These are phyloP conservation scores for Polygonum maritimum DNA, from an alignment of 148 eudicot genomes.

Conservation along the genomic window DNA sequence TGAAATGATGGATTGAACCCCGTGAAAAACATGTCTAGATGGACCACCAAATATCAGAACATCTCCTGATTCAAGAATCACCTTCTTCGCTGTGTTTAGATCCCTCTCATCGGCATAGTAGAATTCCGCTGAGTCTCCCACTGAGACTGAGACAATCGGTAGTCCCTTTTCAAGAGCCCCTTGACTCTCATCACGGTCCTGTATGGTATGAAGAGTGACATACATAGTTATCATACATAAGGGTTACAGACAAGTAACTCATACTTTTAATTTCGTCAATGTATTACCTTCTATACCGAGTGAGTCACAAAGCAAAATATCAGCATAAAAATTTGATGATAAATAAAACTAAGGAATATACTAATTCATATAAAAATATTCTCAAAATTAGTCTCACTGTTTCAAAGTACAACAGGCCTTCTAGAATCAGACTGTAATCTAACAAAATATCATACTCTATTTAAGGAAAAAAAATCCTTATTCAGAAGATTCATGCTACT, in stretches of 20 bases:
- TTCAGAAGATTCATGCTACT: too few relatives aligned
- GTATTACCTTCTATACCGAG: too few relatives aligned
- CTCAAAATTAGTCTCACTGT: too few relatives aligned
- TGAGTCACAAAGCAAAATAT: too few relatives aligned
- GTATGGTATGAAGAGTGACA: not conserved
- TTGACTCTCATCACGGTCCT: conserved; percentile 60
- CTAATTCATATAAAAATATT: too few relatives aligned
- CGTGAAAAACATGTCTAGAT: conserved; percentile 62
- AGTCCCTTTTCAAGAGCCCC: conserved; percentile 35
- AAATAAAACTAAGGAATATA: too few relatives aligned
- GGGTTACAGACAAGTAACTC: not conserved
- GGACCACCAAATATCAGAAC: conserved; percentile 55
- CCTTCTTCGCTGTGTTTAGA: conserved; percentile 12
- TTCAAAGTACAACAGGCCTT: too few relatives aligned
- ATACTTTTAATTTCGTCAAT: too few relatives aligned
- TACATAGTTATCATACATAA: not conserved
- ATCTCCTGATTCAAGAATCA: conserved; percentile 57
- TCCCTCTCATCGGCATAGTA: conserved; percentile 45
- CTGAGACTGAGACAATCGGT: conserved; percentile 52
- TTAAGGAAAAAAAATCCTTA: too few relatives aligned
- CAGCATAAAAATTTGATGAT: too few relatives aligned
- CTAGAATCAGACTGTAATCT: too few relatives aligned
- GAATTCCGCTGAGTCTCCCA: conserved; percentile 64
- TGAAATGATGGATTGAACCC: conserved; percentile 34
- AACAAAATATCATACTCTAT: too few relatives aligned